Base-by-base conservation (phyloP, 257 asterid genomes). In the Solanum chilense region DNA sequence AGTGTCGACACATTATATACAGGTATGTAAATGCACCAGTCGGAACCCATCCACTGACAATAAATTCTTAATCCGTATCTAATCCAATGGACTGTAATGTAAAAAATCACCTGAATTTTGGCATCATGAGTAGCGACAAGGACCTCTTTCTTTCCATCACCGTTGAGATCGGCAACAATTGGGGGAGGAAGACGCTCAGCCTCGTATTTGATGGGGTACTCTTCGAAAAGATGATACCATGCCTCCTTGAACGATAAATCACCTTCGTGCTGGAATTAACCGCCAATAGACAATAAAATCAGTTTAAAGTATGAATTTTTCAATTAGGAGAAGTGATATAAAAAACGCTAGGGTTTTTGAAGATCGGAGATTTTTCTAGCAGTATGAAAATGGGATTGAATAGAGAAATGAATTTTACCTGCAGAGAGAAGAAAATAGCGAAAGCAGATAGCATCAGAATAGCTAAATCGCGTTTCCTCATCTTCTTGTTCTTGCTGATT, bases 381-480 rank as follows among this genome's bases (percentile, higher is more conserved):
- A 15, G 85, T 31, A 58, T 29, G 9, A n/a, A 21, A 12, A 29
- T 68, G 45, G 64, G 13, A 42, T 31, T n/a, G 42, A 62, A 35
- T n/a, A 25, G 18, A 69, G 70, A 49, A 18, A 5, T 8, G 6
- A 20, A 52, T 76, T 52, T 52, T 88, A 94, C 99, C 98, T 97
- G 99, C 85, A 97, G 98, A 86, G 99, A 95, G 90, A 97, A 96
- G 95, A 96, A 97, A 90, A 96, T 95, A 88, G 99, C 99, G 92
- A 97, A 97, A 87, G 99, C 99, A 73, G 99, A 93, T 56, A 97
- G 99, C 97, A 96, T 92, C 81, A 97, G 90, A 89, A 97, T 96
- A 70, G 99, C 98, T 83, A 97, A 93, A 87, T 97, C 98, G 83
- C 99, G 97, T 92, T 97, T 97, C 95, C 99, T 95, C 99, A 97